phyloP scores from a whole-genome alignment of 139 green algal species.

The Coccomyxa sp. region DNA sequence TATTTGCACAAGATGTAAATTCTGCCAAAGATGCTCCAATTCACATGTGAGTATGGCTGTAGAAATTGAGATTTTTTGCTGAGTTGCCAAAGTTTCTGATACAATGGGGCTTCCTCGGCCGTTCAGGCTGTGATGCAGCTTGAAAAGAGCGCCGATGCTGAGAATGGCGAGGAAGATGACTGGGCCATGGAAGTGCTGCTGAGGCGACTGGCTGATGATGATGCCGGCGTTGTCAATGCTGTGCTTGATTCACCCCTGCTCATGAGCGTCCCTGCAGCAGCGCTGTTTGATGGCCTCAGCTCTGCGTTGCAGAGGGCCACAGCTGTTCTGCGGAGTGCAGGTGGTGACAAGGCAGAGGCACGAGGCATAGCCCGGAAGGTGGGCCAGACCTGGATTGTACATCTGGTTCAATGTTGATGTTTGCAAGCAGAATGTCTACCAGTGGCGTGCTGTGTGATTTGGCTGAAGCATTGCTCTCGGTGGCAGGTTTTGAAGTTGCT shows the following conservation, averaged over 20 bases:
- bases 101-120: not conserved
- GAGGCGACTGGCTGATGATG: constrained; percentile 35
- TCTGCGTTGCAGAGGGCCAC: not conserved
- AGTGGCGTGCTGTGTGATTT: too few relatives aligned
- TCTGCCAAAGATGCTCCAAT: too few relatives aligned
- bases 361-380: too few relatives aligned
- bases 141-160: not conserved
- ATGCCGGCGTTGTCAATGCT: constrained; percentile 20
- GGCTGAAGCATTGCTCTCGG: not conserved
- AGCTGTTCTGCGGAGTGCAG: not conserved
- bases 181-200: constrained; percentile 12
- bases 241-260: constrained; percentile 11
- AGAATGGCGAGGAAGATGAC: not conserved
- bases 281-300: constrained; percentile 12
- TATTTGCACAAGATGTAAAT: not conserved
- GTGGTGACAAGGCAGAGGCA: too few relatives aligned
- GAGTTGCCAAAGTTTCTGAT: too few relatives aligned
- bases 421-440: not conserved
- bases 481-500: not conserved
- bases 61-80: too few relatives aligned
- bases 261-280: constrained; percentile 1
- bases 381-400: not conserved
- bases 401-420: not conserved
- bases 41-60: too few relatives aligned
- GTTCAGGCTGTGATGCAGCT: not conserved